These are phyloP conservation scores for Leccinum longicurvipes DNA, from an alignment of 768 basidiomycete species.

Conservation along the genomic window DNA sequence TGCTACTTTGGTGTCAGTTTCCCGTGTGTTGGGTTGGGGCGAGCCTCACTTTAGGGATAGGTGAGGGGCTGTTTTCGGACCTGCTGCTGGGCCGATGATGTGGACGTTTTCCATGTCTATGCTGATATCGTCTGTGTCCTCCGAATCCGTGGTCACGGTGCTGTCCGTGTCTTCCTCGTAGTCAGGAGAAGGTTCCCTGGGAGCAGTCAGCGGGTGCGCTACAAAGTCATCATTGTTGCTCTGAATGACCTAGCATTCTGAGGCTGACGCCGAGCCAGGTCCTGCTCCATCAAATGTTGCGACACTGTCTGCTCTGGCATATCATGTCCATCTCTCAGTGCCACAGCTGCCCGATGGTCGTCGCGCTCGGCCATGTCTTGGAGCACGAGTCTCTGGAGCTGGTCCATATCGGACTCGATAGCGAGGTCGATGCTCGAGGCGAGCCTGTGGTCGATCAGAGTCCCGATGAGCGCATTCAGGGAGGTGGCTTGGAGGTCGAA, in stretches of 20 bases:
- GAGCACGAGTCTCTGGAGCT: constrained; percentile 30
- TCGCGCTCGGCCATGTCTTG: constrained; percentile 39
- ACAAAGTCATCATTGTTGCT: background rate
- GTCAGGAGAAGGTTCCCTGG: background rate
- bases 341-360: constrained; percentile 41
- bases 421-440: constrained; percentile 44
- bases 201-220: background rate
- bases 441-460: constrained; percentile 37
- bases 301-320: constrained; percentile 16
- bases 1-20: constrained; percentile 4
- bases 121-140: background rate
- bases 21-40: background rate
- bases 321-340: constrained; percentile 30
- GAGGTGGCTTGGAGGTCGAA: constrained; percentile 40
- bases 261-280: background rate
- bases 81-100: background rate
- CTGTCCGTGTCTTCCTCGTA: background rate
- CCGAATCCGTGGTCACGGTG: background rate
- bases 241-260: constrained; percentile 3
- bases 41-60: constrained; percentile 4
- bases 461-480: constrained; percentile 26
- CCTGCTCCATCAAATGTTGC: constrained; percentile 13
- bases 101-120: background rate
- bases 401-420: constrained; percentile 32
- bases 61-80: background rate